phyloP scores from a whole-genome alignment of 345 rosid genomes.

The Gossypium thurberi region DNA sequence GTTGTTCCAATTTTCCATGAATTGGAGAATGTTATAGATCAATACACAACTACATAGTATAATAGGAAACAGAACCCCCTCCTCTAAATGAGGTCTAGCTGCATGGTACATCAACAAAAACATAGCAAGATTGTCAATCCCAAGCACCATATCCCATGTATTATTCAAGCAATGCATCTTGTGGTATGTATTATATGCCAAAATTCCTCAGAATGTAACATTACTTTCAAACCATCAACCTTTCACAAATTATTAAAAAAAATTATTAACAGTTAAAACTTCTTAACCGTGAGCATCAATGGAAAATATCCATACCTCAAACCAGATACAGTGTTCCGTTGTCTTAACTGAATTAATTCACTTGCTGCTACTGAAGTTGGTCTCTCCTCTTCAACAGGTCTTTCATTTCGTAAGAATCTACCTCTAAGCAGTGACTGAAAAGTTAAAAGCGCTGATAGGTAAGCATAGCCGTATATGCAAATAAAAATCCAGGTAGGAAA shows the following conservation, averaged over 20 bases:
- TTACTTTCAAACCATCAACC: not conserved
- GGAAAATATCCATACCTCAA: constrained; percentile 48
- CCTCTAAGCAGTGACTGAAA: constrained; percentile 89
- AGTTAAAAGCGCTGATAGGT: constrained; percentile 16
- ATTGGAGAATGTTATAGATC: not conserved
- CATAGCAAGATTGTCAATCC: not conserved
- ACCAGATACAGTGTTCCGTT: constrained; percentile 86
- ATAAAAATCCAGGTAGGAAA: not conserved
- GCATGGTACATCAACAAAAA: not conserved
- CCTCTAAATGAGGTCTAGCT: not conserved
- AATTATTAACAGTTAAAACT: not conserved
- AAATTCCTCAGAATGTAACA: not conserved
- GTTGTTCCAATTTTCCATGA: not conserved
- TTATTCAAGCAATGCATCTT: not conserved
- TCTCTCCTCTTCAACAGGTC: constrained; percentile 70
- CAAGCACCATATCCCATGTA: not conserved
- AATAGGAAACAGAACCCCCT: not conserved
- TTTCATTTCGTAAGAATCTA: constrained; percentile 87
- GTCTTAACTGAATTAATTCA: constrained; percentile 87
- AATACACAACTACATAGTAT: not conserved
- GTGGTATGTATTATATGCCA: not conserved
- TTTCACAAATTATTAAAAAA: not conserved
- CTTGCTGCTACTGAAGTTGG: constrained; percentile 70
- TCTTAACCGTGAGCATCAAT: not conserved
- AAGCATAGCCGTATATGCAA: not conserved